Evolutionary conservation across 352 stramenopile species (phyloP).

Genomic region (Phytophthora pini): DNA sequence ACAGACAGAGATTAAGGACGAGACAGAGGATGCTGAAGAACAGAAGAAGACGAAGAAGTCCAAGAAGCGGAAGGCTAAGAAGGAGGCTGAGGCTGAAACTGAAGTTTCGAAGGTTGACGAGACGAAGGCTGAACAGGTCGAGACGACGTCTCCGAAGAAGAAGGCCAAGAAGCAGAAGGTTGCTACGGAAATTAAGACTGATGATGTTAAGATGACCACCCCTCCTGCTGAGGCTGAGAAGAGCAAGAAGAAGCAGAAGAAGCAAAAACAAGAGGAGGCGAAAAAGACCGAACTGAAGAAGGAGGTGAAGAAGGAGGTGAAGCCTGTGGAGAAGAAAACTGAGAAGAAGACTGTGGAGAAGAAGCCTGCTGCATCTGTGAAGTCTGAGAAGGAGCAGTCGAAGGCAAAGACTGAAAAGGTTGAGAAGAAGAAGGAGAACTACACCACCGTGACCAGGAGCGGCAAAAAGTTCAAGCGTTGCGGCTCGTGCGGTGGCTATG

Average conservation of each 20-base stretch:
- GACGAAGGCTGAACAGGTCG: conserved; percentile 13
- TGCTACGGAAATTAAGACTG: conserved; percentile 23
- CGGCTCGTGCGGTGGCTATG: conserved; percentile 65
- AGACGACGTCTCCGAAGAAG: conserved; percentile 41
- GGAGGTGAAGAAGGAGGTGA: conserved; percentile 28
- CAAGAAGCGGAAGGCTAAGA: conserved; percentile 51
- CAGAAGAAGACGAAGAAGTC: conserved; percentile 61
- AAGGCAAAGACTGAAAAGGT: conserved; percentile 35
- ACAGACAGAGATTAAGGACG: conserved; percentile 17
- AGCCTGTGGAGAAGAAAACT: conserved; percentile 19
- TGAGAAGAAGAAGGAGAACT: conserved; percentile 39
- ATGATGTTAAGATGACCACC: conserved; percentile 25
- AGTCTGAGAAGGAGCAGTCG: conserved; percentile 26
- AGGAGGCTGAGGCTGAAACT: conserved; percentile 24
- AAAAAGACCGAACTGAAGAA: conserved; percentile 26
- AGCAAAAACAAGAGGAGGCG: conserved; percentile 19
- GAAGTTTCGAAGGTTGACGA: conserved; percentile 40
- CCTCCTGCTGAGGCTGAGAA: conserved; percentile 27
- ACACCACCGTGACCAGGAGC: conserved; percentile 57
- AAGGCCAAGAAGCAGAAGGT: conserved; percentile 45
- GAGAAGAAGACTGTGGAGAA: conserved; percentile 15
- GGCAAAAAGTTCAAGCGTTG: conserved; percentile 84
- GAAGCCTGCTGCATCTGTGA: conserved; percentile 23
- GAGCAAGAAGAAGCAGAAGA: conserved; percentile 30
- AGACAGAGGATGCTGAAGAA: conserved; percentile 18